Conservation (phyloP, 2,329 filamentous ascomycete genomes). For the Phaeophleospora eucalypticola region DNA sequence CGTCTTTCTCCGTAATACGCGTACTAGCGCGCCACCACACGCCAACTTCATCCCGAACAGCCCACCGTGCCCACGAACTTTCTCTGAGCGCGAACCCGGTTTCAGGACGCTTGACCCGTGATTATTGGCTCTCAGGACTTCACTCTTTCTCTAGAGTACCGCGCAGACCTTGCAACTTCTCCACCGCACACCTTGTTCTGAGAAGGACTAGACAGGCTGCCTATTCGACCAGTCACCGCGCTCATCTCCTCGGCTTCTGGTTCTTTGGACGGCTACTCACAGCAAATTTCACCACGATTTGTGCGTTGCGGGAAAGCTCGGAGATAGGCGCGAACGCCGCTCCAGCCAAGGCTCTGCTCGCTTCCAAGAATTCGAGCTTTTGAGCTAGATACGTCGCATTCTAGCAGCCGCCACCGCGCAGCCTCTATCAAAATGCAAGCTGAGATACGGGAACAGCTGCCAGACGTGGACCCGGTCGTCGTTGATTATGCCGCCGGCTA, state of each 20-base stretch:
- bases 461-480: conserved; percentile 36
- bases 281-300: neutral
- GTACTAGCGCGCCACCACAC: no score
- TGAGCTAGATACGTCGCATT: neutral
- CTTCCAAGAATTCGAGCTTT: neutral
- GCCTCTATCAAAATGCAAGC: conserved; percentile 31
- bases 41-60: no score
- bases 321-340: no score
- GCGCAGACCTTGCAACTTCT: neutral
- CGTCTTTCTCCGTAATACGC: no score
- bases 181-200: neutral
- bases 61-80: neutral
- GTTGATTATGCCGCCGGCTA: conserved; percentile 65
- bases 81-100: neutral
- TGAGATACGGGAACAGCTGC: conserved; percentile 35
- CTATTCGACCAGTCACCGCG: neutral
- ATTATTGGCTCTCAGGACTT: neutral
- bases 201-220: neutral
- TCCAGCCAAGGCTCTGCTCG: neutral
- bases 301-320: neutral
- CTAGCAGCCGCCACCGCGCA: conserved; percentile 1
- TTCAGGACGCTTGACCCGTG: neutral
- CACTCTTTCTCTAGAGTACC: neutral
- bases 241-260: neutral
- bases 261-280: neutral